Evolutionary conservation across 2,329 filamentous ascomycete genomes (phyloP), one percentile per base, ranked within the genome.

Genomic region (Talaromyces piceae): DNA sequence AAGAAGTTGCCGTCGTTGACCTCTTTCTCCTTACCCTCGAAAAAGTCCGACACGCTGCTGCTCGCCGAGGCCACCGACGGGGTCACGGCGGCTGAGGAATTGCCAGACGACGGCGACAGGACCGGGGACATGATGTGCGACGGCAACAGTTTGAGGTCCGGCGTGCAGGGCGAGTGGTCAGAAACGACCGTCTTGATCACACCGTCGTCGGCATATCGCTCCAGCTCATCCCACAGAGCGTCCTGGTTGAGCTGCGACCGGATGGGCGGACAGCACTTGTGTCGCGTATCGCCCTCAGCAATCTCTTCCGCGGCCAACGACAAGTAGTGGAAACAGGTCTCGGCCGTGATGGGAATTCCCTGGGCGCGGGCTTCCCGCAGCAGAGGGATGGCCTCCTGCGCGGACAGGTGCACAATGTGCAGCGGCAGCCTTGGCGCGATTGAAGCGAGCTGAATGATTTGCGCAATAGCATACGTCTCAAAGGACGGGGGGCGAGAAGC

Each of bases 211-310:
- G 77, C 73, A 63, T 73, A 58, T 57, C 67, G 64, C 47, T 70
- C 64, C 7, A 98, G 75, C 69, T 97, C 93, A 6, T 80, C 78
- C 93, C 93, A 98, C 0, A 98, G 78, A 1, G 80, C 80, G 61
- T 95, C 87, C 62, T 91, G 87, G 73, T 96, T 96, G 33, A 77
- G 73, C 61, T 85, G 82, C 56, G 81, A 83, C 50, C 91, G 86
- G 66, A 96, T 95, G 0, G 91, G 91, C 27, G 91, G 91, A 68
- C 91, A 95, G 77, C 91, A 96, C 71, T 96, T 96, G 75, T 95
- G 90, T 51, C 91, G 74, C 25, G 90, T 95, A 69, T 96, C 91
- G 41, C 91, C 91, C 57, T 88, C 81, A 52, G 82, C 77, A 52
- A 96, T 87, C 57, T 84, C 77, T 72, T 96, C 91, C 0, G 90